A percentile compares a stretch with the other conserved stretches of the same genome.
These are phyloP conservation scores for Paramecium pentaurelia DNA, from an alignment of 73 alveolate species.

Conservation along the genomic window DNA sequence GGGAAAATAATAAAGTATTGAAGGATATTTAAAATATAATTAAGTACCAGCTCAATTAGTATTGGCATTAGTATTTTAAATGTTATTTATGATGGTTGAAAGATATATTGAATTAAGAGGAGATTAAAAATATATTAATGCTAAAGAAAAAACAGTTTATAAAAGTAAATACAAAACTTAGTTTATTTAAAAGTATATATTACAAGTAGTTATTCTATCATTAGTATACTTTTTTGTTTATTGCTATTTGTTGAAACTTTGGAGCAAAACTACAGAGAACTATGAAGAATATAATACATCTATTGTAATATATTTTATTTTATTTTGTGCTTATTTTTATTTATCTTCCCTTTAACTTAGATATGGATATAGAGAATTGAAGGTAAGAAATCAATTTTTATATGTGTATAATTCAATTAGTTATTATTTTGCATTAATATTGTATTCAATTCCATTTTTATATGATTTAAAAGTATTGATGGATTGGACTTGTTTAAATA, in stretches of 20 bases:
- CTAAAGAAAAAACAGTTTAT: background rate
- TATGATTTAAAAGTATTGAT: constrained; percentile 81
- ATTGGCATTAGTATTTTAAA: background rate
- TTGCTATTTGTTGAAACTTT: background rate
- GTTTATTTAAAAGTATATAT: background rate
- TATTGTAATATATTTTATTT: background rate
- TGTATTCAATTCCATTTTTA: constrained; percentile 77
- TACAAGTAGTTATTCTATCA: background rate
- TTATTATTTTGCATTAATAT: background rate
- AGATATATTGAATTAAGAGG: constrained; percentile 17
- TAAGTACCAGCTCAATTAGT: background rate
- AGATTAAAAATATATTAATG: background rate
- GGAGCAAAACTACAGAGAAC: background rate
- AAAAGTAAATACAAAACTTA: background rate
- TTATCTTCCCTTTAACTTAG: constrained; percentile 46
- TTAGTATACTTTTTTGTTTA: background rate
- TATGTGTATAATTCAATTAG: constrained; percentile 18
- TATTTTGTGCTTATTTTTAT: background rate
- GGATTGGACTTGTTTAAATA: constrained; percentile 87
- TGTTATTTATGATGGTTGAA: constrained; percentile 5
- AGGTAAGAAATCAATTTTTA: constrained; percentile 37
- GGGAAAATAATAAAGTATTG: background rate
- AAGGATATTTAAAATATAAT: background rate
- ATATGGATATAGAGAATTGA: constrained; percentile 41
- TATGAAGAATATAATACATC: background rate